Evolutionary conservation across 1,139 yeast species (phyloP), one percentile per base, ranked within the genome.

Genomic region (Taiozyma onychis): DNA sequence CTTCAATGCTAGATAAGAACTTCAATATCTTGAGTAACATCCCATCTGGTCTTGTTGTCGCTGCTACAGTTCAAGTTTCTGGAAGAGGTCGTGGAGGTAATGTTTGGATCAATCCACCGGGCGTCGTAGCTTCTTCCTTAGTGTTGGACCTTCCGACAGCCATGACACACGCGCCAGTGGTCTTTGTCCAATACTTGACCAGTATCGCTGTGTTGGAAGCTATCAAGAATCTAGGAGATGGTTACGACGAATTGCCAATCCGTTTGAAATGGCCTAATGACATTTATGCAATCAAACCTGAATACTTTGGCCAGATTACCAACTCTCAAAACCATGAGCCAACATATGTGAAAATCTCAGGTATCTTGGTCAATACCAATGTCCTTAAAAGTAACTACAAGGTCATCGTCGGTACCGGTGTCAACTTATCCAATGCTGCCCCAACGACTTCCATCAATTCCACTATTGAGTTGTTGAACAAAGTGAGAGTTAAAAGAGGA

Each of bases 251-350:
- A 49, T 68, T 93, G 60, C 98, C 97, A 0, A 74, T 91, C 11
- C 77, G 81, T 51, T 77, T 95, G 54, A 95, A 95, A 65, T 95
- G 99, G 99, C 99, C 99, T 6, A 95, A 95, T 65, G 99, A 95
- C 67, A 73, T 93, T 16, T 95, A 88, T 64, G 81, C 85, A 7
- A 67, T 83, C 59, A 82, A 80, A 54, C 95, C 96, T 0, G 82
- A 81, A 48, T 79, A 71, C 53, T 74, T 57, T 39, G 58, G 55
- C 14, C 48, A 54, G 37, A 44, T 53, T n/a, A 55, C 65, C 4
- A 64, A 64, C 14, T 54, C 62, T 5, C 53, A 62, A 22, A 71
- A 68, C 37, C 57, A 65, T 35, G 78, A 75, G 32, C 76, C 75
- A 0, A 79, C 81, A 11, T 88, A 80, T 65, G 80, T 82, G 41